phyloP scores from a whole-genome alignment of 1,284 basidiomycete species.

The Xanthoconium separans region DNA sequence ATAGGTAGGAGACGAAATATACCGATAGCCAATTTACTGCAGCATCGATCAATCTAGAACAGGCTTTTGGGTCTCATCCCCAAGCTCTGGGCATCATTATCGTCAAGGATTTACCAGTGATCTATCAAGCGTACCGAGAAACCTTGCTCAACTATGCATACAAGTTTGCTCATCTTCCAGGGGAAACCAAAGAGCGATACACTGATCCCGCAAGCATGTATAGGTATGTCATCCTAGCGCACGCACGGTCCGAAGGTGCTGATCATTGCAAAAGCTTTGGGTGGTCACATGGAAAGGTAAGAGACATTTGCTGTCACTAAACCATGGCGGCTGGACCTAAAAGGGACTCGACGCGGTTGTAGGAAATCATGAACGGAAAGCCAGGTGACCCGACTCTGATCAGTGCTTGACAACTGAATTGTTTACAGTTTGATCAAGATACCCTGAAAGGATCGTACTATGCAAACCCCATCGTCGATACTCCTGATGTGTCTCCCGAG shows the following conservation, averaged over 20 bases:
- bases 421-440: constrained; percentile 45
- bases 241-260: neutral
- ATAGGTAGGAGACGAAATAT: constrained; percentile 50
- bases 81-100: constrained; percentile 79
- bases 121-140: constrained; percentile 63
- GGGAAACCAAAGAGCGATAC: constrained; percentile 65
- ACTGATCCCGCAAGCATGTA: constrained; percentile 67
- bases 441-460: constrained; percentile 89
- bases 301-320: constrained; percentile 3
- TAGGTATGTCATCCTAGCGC: constrained; percentile 46
- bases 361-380: constrained; percentile 94
- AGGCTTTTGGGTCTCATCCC: constrained; percentile 78
- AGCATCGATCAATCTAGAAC: constrained; percentile 41
- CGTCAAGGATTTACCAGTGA: constrained; percentile 73
- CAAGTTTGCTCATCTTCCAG: constrained; percentile 70
- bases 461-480: constrained; percentile 79
- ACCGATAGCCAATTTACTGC: neutral
- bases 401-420: neutral
- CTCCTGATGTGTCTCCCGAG: constrained; percentile 54
- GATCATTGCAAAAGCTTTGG: constrained; percentile 64
- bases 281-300: constrained; percentile 89
- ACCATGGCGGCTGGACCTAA: neutral
- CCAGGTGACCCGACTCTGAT: constrained; percentile 49
- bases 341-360: neutral
- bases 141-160: constrained; percentile 71